Percentiles rank a stretch among this genome's conserved stretches.
Conservation (phyloP, 345 rosid genomes). For the Moringa oleifera region DNA sequence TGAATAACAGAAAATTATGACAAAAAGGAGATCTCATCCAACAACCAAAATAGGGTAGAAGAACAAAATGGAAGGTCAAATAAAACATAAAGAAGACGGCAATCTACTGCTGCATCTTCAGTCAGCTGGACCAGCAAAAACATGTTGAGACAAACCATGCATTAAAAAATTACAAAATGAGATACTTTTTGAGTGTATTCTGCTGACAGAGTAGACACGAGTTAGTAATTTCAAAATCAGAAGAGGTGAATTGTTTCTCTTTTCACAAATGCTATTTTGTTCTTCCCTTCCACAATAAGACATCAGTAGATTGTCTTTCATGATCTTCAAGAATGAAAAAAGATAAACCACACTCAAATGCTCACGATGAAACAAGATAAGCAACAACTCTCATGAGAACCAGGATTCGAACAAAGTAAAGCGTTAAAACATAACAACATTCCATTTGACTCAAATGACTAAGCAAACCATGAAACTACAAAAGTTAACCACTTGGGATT, state of each 20-base stretch:
- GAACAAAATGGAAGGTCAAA: background rate
- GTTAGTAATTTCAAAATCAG: background rate
- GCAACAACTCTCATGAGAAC: background rate
- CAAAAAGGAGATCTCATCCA: background rate
- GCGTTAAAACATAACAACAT: background rate
- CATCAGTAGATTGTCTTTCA: background rate
- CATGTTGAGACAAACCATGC: background rate
- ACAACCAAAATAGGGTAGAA: background rate
- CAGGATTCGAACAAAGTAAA: background rate
- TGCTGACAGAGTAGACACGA: background rate
- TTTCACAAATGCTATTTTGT: background rate
- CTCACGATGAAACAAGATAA: background rate
- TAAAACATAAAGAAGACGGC: background rate
- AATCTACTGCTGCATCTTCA: background rate
- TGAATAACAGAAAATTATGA: no score
- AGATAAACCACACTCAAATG: background rate
- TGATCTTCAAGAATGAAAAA: no score
- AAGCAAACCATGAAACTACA: background rate
- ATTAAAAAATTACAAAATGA: no score
- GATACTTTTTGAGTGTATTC: background rate
- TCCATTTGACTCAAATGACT: background rate
- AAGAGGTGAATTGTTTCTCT: background rate
- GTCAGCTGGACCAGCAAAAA: background rate
- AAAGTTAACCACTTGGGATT: background rate
- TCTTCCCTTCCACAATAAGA: background rate